A percentile compares a stretch with the other conserved stretches of the same genome.
Conservation (phyloP, 78 protist genomes). For the Cyanophora paradoxa region DNA sequence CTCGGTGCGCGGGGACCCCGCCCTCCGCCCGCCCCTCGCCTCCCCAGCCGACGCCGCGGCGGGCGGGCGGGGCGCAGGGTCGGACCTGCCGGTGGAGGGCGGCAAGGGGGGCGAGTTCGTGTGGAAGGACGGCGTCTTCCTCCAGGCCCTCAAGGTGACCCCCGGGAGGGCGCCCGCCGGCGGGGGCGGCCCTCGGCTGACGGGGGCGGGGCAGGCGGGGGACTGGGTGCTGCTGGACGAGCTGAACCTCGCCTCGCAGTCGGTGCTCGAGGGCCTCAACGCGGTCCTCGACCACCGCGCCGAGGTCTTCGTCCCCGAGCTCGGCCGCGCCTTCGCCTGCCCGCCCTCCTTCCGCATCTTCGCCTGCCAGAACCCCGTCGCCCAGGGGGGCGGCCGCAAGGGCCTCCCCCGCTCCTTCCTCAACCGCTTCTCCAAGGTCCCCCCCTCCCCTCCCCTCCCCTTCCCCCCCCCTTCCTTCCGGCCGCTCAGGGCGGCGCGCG, state of each 20-base stretch:
- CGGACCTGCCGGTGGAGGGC: slow-evolving; percentile 90
- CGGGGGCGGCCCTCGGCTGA: not conserved
- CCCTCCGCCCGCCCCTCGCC: too few relatives aligned
- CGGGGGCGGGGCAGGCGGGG: slow-evolving; percentile 42
- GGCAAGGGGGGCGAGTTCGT: slow-evolving; percentile 82
- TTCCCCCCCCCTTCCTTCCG: not conserved
- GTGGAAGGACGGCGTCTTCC: slow-evolving; percentile 75
- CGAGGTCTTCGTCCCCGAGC: slow-evolving; percentile 90
- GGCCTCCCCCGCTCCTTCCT: slow-evolving; percentile 97
- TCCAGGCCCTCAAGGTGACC: slow-evolving; percentile 60
- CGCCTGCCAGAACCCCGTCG: slow-evolving; percentile 94
- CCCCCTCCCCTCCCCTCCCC: not conserved
- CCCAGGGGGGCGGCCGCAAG: slow-evolving; percentile 95
- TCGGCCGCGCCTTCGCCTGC: slow-evolving; percentile 64
- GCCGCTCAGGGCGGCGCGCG: too few relatives aligned
- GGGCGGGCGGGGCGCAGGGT: too few relatives aligned
- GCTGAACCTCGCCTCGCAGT: slow-evolving; percentile 98
- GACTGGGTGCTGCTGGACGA: slow-evolving; percentile 99
- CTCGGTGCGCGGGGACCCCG: too few relatives aligned
- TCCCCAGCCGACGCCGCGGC: too few relatives aligned
- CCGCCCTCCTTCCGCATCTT: slow-evolving; percentile 78
- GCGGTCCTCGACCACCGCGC: slow-evolving; percentile 94
- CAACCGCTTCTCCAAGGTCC: slow-evolving; percentile 90
- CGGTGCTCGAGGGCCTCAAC: slow-evolving; percentile 99
- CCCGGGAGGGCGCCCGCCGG: too few relatives aligned